Base-by-base conservation (phyloP, 2,329 filamentous ascomycete genomes). In the Alternaria brassicicola region DNA sequence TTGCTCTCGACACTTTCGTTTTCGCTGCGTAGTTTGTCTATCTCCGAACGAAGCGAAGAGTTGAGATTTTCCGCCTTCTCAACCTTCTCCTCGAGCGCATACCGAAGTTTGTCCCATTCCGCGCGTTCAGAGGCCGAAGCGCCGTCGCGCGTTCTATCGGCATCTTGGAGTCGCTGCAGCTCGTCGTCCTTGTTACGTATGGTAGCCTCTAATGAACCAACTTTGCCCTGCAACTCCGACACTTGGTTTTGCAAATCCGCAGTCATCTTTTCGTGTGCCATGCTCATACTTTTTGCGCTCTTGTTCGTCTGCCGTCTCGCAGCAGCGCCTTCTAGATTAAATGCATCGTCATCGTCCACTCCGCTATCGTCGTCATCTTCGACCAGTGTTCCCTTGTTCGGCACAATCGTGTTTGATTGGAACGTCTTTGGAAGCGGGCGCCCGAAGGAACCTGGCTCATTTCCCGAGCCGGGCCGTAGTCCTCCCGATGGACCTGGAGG, bases 331-430 rank as follows among this genome's bases (percentile, higher is more conserved):
- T 88, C 86, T 36, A 89, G 72, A 15, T 84, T 85, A 74, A 91
- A 91, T 2, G 86, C 84, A 53, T 89, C 71, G 39, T 88, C 83
- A 12, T 81, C 80, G 73, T 80, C 86, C 15, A 85, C 84, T 19
- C 78, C 80, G 19, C 82, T 84, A 55, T 79, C 81, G 57, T 79
- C 79, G 63, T 92, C 91, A 74, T 98, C 95, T 76, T 99, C 95
- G 1, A 98, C 88, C 89, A 98, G 93, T 0, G 91, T 97, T 71
- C 94, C 96, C 80, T 98, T 99, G 75, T 97, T 98, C 0, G 95
- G 95, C 30, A 98, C 90, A 70, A 98, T 96, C 0, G 93, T 98
- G 74, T 96, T 98, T 74, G 90, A 94, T 74, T 97, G 93, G 65
- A 96, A 93, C 35, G 93, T 93, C 74, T 96, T 97, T 15, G 91